Base-by-base conservation (phyloP, 352 stramenopile species). In the Albugo candida region DNA sequence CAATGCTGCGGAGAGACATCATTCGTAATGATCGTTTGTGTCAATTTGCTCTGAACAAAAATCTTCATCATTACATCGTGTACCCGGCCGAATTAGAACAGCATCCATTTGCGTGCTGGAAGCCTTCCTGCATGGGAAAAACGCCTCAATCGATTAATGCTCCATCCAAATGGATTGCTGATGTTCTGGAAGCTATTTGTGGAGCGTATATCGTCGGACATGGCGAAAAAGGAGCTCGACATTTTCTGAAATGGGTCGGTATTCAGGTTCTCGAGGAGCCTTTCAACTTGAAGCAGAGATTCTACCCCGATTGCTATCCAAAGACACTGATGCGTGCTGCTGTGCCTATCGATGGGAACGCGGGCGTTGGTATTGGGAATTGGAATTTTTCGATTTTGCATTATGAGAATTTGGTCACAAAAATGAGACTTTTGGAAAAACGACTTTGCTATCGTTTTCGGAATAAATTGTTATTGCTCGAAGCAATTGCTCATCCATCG, bases 11-110 rank as follows among this genome's bases (percentile, higher is more conserved):
- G 18, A 64, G 73, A 13, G 78, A 92, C 36, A 88, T 92, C 35
- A 92, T 92, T 49, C 73, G 78, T 6, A 92, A 92, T 37, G 78
- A 88, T 19, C 65, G 78, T 27, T 58, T 92, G 19, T 83, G 76
- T 49, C 53, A 81, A 42, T 84, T 88, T 46, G 71, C 78, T 13
- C 45, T 86, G 14, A 48, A 59, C 0, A 59, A 62, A 14, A 48
- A 61, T 0, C 51, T 92, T 8, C 75, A 92, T 18, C 69, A 81
- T 41, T 86, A 82, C 48, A 88, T 92, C 24, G 47, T 83, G 51
- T 80, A 87, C 43, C 78, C 78, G 5, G 63, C 65, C 8, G 66
- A 74, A 57, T 67, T 92, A 16, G 78, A 92, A 45, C 72, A 86
- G 51, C 70, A 85, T 41, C 78, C 78, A 42, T 88, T 88, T 49